A percentile compares a stretch with the other conserved stretches of the same genome.
Evolutionary conservation across 176 grass and related monocot genomes (phyloP).

Genomic region (Eragrostis curvula): DNA sequence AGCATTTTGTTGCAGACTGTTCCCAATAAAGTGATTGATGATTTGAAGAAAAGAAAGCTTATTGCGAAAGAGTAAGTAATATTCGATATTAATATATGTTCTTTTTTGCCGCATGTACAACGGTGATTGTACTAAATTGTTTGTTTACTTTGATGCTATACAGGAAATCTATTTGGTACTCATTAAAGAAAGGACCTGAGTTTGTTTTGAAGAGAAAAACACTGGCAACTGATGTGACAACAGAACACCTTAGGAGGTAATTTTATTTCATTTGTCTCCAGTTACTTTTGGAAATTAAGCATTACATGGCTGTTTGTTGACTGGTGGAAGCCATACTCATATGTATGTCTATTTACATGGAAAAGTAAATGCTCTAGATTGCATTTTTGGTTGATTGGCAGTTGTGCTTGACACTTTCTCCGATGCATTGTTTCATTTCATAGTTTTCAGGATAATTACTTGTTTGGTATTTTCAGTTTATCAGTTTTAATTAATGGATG

Average conservation of each 20-base stretch:
- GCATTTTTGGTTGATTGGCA: background rate
- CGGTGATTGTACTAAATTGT: constrained; percentile 17
- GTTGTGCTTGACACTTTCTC: background rate
- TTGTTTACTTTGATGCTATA: constrained; percentile 34
- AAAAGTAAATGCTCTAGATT: background rate
- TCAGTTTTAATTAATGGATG: background rate
- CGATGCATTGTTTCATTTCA: background rate
- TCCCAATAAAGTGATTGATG: constrained; percentile 52
- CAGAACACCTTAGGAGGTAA: constrained; percentile 92
- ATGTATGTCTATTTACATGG: background rate
- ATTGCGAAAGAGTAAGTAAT: constrained; percentile 74
- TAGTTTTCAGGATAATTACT: background rate
- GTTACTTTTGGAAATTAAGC: background rate
- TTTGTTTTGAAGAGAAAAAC: constrained; percentile 88
- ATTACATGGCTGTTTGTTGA: background rate
- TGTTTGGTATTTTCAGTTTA: constrained; percentile 11
- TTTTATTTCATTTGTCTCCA: constrained; percentile 24
- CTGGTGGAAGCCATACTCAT: background rate
- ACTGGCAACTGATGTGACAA: constrained; percentile 85
- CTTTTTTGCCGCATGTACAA: constrained; percentile 31
- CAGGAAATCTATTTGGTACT: constrained; percentile 78
- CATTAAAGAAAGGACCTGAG: constrained; percentile 87
- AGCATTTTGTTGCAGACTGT: constrained; percentile 56
- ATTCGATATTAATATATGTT: background rate
- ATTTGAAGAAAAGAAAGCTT: constrained; percentile 87